Percentiles rank a stretch among this genome's conserved stretches.
phyloP scores from a whole-genome alignment of 129 eudicot genomes.

The Oenanthe sinensis region DNA sequence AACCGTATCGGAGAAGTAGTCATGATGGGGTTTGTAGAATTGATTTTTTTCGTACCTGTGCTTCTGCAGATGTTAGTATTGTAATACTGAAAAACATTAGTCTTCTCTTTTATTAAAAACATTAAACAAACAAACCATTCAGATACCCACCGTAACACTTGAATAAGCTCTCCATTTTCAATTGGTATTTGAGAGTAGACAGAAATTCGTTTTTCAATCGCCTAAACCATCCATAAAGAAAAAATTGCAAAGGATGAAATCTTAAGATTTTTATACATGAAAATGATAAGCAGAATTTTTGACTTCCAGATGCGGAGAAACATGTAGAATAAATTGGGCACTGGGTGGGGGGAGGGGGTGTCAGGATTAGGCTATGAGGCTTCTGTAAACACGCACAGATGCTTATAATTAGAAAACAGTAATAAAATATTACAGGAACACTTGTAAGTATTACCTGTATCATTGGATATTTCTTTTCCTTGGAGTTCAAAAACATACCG shows the following conservation, averaged over 20 bases:
- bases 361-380: background rate
- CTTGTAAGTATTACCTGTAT: conserved; percentile 45
- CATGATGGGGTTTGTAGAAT: conserved; percentile 92
- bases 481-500: conserved; percentile 78
- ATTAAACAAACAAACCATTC: conserved; percentile 7
- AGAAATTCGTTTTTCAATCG: conserved; percentile 80
- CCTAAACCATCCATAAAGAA: conserved; percentile 34
- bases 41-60: conserved; percentile 95
- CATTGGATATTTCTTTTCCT: conserved; percentile 72
- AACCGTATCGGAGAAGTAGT: conserved; percentile 91
- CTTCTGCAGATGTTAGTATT: conserved; percentile 78
- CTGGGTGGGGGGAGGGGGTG: background rate
- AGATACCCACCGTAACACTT: conserved; percentile 62
- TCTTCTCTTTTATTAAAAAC: conserved; percentile 14
- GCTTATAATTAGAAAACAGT: background rate
- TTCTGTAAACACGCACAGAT: background rate
- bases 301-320: background rate
- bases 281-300: background rate
- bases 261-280: background rate
- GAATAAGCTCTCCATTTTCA: conserved; percentile 92
- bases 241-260: background rate
- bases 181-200: conserved; percentile 84
- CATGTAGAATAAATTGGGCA: background rate
- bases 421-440: background rate
- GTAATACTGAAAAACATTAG: conserved; percentile 28